A percentile compares a stretch with the other conserved stretches of the same genome.
Conservation (phyloP, 2,329 filamentous ascomycete genomes). For the Ophiostoma sp. region DNA sequence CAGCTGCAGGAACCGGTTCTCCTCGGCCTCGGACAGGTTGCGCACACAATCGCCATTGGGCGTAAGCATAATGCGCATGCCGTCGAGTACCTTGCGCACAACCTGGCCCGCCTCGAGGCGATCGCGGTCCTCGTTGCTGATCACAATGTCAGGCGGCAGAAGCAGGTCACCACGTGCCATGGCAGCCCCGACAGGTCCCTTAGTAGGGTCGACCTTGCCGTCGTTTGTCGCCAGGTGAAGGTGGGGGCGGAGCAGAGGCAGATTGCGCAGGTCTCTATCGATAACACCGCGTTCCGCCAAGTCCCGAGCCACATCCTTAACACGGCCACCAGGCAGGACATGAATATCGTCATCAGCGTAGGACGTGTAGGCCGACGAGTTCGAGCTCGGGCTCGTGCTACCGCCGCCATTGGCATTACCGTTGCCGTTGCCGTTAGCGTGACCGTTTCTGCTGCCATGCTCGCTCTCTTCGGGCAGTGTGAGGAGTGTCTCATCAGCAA, state of each 20-base stretch:
- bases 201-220: conserved; percentile 14
- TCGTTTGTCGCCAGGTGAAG: conserved; percentile 1
- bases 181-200: conserved; percentile 6
- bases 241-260: conserved; percentile 18
- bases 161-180: conserved; percentile 22
- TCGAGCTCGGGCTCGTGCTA: not conserved
- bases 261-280: conserved; percentile 3
- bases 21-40: conserved; percentile 62
- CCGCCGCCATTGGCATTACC: not conserved
- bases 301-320: conserved; percentile 26
- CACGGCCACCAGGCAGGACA: conserved; percentile 11
- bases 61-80: conserved; percentile 64
- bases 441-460: not conserved
- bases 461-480: not conserved
- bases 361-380: not conserved
- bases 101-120: conserved; percentile 51
- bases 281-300: conserved; percentile 24
- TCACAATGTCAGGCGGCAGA: conserved; percentile 41
- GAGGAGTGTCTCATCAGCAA: conserved; percentile 19
- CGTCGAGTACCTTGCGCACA: conserved; percentile 58
- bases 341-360: not conserved
- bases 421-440: not conserved
- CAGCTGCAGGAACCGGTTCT: conserved; percentile 63
- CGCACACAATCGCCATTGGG: conserved; percentile 72
- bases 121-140: conserved; percentile 51